Evolutionary conservation across 805 yeast species (phyloP).

Genomic region (Dipodascopsis tothii): DNA sequence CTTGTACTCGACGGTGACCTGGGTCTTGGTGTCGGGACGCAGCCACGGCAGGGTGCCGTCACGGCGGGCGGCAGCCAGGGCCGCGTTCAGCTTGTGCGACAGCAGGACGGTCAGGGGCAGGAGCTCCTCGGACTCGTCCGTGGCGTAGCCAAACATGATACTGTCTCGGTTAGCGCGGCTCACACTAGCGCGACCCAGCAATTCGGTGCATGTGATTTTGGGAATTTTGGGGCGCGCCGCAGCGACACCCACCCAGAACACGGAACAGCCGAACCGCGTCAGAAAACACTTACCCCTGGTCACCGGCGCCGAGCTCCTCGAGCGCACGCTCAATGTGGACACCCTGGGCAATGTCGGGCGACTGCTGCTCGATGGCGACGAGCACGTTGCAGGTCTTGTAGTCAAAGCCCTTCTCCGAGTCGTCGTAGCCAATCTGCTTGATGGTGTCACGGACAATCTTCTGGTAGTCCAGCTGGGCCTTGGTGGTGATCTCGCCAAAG

Average conservation of each 20-base stretch:
- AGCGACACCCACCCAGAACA: too few species aligned
- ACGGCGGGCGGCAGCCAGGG: conserved; percentile 95
- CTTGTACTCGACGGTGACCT: conserved; percentile 94
- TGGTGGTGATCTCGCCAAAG: conserved; percentile 98
- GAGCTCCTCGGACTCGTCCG: conserved; percentile 97
- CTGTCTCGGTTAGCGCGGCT: conserved; percentile 33
- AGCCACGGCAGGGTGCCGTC: conserved; percentile 90
- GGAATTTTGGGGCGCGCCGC: too few species aligned
- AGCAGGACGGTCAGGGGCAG: conserved; percentile 90
- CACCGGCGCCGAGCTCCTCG: conserved; percentile 99
- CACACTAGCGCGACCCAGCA: too few species aligned
- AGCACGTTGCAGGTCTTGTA: conserved; percentile 98
- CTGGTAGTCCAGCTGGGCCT: conserved; percentile 91
- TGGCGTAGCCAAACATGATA: conserved; percentile 99
- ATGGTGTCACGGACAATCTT: conserved; percentile 96
- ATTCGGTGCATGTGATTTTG: too few species aligned
- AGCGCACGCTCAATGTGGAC: conserved; percentile 89
- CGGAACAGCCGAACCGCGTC: background rate
- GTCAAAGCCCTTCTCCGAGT: conserved; percentile 93
- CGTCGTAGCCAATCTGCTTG: conserved; percentile 96
- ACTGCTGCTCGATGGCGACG: conserved; percentile 98
- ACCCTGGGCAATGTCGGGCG: conserved; percentile 99
- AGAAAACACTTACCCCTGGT: conserved; percentile 51
- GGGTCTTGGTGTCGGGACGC: conserved; percentile 99
- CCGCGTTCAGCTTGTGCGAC: conserved; percentile 93